A percentile compares a stretch with the other conserved stretches of the same genome.
phyloP scores from a whole-genome alignment of 169 alveolate species.

The Plasmodium vivax region DNA sequence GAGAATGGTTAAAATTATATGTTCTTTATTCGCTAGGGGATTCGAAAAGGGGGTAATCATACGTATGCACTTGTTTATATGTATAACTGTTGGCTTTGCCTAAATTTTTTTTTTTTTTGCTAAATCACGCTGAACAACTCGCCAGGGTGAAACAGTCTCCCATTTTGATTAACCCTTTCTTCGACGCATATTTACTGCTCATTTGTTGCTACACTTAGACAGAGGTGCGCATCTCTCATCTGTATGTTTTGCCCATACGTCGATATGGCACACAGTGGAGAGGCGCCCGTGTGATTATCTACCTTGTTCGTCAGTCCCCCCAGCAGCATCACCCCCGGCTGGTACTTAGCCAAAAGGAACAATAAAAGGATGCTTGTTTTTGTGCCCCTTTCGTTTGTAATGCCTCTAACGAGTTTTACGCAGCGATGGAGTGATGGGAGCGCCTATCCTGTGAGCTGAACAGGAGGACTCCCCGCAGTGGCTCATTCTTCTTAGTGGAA shows the following conservation, averaged over 20 bases:
- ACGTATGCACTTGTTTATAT: background rate
- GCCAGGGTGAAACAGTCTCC: background rate
- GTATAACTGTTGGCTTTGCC: background rate
- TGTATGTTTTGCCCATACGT: background rate
- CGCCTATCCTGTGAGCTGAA: background rate
- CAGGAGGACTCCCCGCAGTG: background rate
- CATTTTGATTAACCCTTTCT: background rate
- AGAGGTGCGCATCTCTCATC: background rate
- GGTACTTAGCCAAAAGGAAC: background rate
- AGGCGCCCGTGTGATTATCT: background rate
- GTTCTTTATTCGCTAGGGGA: background rate
- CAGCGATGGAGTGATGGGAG: background rate
- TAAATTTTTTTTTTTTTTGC: background rate
- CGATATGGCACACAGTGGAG: background rate
- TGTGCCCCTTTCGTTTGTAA: background rate
- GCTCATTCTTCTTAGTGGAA: background rate
- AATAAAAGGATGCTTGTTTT: background rate
- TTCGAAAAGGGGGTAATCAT: background rate
- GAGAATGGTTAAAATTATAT: background rate
- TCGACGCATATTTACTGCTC: background rate
- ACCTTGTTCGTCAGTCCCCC: background rate
- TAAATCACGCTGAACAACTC: background rate
- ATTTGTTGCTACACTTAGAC: conserved; percentile 25
- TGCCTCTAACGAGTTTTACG: background rate
- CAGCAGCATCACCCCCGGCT: background rate